phyloP scores from a whole-genome alignment of 371 early-diverging fungal genomes.

The Chytridium lagenaria region DNA sequence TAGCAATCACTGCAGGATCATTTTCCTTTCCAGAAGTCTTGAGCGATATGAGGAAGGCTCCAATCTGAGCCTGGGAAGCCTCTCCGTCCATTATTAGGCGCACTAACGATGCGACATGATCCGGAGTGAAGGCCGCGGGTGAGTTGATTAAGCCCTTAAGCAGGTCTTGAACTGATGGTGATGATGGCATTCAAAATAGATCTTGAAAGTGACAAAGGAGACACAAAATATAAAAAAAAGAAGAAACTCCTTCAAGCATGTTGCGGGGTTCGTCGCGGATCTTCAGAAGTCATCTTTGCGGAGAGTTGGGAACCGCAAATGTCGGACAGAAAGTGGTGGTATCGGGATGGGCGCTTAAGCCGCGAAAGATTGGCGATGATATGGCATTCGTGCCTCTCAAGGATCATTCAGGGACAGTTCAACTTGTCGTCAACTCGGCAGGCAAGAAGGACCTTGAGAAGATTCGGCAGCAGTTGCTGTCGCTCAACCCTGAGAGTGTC shows the following conservation, averaged over 20 bases:
- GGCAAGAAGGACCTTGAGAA: conserved; percentile 12
- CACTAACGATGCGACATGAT: conserved; percentile 69
- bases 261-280: not conserved
- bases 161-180: not conserved
- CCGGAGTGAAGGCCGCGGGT: conserved; percentile 70
- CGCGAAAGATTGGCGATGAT: conserved; percentile 44
- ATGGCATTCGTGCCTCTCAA: conserved; percentile 73
- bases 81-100: conserved; percentile 71
- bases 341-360: conserved; percentile 38
- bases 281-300: conserved; percentile 26
- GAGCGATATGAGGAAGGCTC: conserved; percentile 81
- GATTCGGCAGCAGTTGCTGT: conserved; percentile 51
- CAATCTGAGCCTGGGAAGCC: conserved; percentile 73
- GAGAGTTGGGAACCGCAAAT: conserved; percentile 14
- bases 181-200: too few species aligned
- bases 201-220: too few species aligned
- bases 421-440: conserved; percentile 57
- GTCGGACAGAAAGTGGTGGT: conserved; percentile 31
- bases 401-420: conserved; percentile 70
- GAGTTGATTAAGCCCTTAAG: conserved; percentile 41
- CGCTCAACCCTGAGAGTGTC: conserved; percentile 68
- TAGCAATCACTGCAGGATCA: conserved; percentile 81
- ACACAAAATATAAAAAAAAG: too few species aligned
- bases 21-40: conserved; percentile 72
- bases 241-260: too few species aligned